These are phyloP conservation scores for Dissophora ornata DNA, from an alignment of 192 early-diverging fungal genomes.

Conservation along the genomic window DNA sequence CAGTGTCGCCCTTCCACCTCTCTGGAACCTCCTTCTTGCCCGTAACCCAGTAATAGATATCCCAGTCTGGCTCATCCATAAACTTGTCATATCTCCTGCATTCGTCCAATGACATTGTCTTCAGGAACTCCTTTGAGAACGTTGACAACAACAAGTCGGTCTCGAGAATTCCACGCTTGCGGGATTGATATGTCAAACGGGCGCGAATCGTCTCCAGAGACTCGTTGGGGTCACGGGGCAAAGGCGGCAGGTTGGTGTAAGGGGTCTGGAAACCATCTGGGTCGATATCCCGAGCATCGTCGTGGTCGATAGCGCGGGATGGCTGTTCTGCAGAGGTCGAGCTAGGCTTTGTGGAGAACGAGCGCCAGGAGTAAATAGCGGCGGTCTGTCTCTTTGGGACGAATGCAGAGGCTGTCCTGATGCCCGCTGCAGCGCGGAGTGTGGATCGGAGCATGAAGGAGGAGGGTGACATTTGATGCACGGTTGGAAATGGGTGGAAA, in stretches of 20 bases:
- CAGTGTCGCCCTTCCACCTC: slow-evolving; percentile 56
- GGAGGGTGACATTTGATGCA: slow-evolving; percentile 3
- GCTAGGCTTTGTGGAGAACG: slow-evolving; percentile 17
- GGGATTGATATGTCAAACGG: slow-evolving; percentile 85
- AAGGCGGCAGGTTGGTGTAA: slow-evolving; percentile 62
- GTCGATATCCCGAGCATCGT: slow-evolving; percentile 45
- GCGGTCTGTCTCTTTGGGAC: too few relatives aligned
- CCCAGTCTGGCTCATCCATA: slow-evolving; percentile 94
- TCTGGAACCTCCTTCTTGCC: slow-evolving; percentile 72
- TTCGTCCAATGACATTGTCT: slow-evolving; percentile 61
- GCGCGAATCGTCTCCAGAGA: slow-evolving; percentile 76
- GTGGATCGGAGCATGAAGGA: slow-evolving; percentile 8
- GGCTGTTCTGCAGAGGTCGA: background rate
- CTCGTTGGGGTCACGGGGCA: slow-evolving; percentile 71
- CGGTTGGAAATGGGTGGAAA: background rate
- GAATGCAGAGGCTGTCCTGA: slow-evolving; percentile 3
- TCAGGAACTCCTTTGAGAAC: slow-evolving; percentile 78
- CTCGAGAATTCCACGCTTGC: slow-evolving; percentile 96
- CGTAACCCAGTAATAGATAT: slow-evolving; percentile 94
- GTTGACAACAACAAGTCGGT: slow-evolving; percentile 92
- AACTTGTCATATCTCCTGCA: slow-evolving; percentile 83
- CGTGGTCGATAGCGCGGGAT: slow-evolving; percentile 32
- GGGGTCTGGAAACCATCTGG: slow-evolving; percentile 49
- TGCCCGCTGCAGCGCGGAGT: background rate
- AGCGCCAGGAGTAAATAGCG: slow-evolving; percentile 21